These are phyloP conservation scores for Tolypocladium pustulatum DNA, from an alignment of 2,329 filamentous ascomycete species.

Conservation along the genomic window DNA sequence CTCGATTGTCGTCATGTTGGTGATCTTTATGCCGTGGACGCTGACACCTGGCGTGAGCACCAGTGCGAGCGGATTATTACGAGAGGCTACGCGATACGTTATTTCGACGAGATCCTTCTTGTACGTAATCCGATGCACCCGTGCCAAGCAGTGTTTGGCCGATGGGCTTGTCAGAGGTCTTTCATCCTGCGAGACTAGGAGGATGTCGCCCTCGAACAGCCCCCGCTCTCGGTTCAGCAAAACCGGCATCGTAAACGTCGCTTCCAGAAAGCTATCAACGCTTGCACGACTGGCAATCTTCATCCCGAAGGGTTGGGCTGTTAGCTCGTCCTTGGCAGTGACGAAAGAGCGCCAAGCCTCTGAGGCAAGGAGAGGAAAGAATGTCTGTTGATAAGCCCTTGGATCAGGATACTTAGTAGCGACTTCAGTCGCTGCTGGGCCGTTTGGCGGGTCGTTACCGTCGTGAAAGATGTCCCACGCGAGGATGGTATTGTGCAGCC, in stretches of 20 bases:
- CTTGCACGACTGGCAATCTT: slow-evolving; percentile 80
- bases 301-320: slow-evolving; percentile 71
- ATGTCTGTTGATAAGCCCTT: slow-evolving; percentile 73
- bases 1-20: slow-evolving; percentile 89
- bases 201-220: slow-evolving; percentile 76
- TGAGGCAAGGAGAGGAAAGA: slow-evolving; percentile 79
- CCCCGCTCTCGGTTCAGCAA: slow-evolving; percentile 59
- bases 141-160: slow-evolving; percentile 73
- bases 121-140: slow-evolving; percentile 68
- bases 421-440: slow-evolving; percentile 63
- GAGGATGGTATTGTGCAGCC: slow-evolving; percentile 75
- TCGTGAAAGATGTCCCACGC: slow-evolving; percentile 92
- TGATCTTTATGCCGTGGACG: slow-evolving; percentile 71
- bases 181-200: slow-evolving; percentile 67
- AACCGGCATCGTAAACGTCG: slow-evolving; percentile 72
- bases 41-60: slow-evolving; percentile 58
- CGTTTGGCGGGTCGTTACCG: slow-evolving; percentile 74
- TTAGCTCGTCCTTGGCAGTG: slow-evolving; percentile 78
- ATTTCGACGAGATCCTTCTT: slow-evolving; percentile 78
- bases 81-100: slow-evolving; percentile 70
- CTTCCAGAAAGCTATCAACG: slow-evolving; percentile 87
- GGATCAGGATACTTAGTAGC: slow-evolving; percentile 69
- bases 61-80: slow-evolving; percentile 48
- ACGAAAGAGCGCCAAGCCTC: slow-evolving; percentile 96
- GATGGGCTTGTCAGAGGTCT: slow-evolving; percentile 56